Conservation (phyloP, 441 rosid species). For the Populus trichocarpa region DNA sequence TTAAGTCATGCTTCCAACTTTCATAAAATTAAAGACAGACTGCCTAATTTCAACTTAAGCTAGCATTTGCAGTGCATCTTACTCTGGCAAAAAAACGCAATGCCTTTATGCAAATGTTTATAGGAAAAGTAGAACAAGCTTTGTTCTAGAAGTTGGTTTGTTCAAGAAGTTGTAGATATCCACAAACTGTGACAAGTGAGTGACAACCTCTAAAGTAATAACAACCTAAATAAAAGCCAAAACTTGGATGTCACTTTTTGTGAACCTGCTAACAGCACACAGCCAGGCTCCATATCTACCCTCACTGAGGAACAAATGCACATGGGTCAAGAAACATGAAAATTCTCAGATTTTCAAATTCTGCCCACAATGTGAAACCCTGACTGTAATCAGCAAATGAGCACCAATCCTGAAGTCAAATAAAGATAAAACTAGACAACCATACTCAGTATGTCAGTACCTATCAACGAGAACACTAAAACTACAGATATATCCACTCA, state of each 20-base stretch:
- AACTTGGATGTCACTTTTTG: not conserved
- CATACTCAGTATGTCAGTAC: not conserved
- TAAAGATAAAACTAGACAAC: not conserved
- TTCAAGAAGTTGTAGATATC: not conserved
- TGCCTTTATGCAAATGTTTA: not conserved
- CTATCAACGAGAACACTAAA: not conserved
- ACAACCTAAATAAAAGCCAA: not conserved
- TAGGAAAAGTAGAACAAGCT: not conserved
- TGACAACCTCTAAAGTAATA: not conserved
- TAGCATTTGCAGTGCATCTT: not conserved
- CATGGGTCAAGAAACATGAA: not conserved
- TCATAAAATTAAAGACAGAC: not conserved
- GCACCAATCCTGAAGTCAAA: not conserved
- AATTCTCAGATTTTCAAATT: not conserved
- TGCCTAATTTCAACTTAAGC: not conserved
- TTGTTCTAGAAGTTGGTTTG: not conserved
- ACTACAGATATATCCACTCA: not conserved
- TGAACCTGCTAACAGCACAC: not conserved
- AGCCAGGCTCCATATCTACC: not conserved
- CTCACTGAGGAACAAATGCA: not conserved
- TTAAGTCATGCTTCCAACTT: too few species aligned
- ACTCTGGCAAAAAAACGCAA: not conserved
- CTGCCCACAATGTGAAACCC: not conserved
- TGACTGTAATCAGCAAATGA: not conserved
- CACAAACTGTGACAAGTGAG: not conserved